These are phyloP conservation scores for Erodium texanum DNA, from an alignment of 441 rosid genomes.

Conservation along the genomic window DNA sequence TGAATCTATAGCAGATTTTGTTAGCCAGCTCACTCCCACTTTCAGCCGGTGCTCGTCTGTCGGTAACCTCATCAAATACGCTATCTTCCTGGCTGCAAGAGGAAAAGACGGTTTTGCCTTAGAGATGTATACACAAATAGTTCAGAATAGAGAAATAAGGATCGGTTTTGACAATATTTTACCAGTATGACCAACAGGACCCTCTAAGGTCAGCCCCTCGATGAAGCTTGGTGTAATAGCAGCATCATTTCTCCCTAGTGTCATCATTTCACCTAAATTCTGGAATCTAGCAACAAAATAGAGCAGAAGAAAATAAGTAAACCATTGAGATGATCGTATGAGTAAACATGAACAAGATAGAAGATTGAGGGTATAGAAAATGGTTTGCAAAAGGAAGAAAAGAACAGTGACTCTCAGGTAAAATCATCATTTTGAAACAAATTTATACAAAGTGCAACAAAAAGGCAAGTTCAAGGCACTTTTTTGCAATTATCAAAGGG, in stretches of 20 bases:
- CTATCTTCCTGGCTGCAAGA: slow-evolving; percentile 65
- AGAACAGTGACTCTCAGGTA: neutral
- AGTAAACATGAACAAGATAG: no score
- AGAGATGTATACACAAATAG: neutral
- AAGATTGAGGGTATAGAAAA: no score
- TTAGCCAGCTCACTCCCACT: slow-evolving; percentile 88
- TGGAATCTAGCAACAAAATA: slow-evolving; percentile 56
- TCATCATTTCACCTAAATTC: slow-evolving; percentile 96
- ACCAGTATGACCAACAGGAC: slow-evolving; percentile 87
- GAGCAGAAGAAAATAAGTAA: no score
- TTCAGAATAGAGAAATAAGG: neutral
- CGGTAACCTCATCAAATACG: slow-evolving; percentile 76
- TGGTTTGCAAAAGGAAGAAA: no score
- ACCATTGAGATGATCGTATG: neutral
- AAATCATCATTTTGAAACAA: no score
- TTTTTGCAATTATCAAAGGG: no score
- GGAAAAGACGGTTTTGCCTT: neutral
- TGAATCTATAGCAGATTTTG: slow-evolving; percentile 69
- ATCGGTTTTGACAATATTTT: slow-evolving; percentile 5
- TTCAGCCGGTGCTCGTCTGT: slow-evolving; percentile 85
- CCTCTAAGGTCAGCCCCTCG: slow-evolving; percentile 83
- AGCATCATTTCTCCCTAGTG: slow-evolving; percentile 73
- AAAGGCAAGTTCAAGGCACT: no score
- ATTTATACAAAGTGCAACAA: no score
- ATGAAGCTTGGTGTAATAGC: slow-evolving; percentile 80